Percentiles rank a stretch among this genome's conserved stretches.
Conservation (phyloP, 2,329 filamentous ascomycete genomes). For the Cladosporium sp. region DNA sequence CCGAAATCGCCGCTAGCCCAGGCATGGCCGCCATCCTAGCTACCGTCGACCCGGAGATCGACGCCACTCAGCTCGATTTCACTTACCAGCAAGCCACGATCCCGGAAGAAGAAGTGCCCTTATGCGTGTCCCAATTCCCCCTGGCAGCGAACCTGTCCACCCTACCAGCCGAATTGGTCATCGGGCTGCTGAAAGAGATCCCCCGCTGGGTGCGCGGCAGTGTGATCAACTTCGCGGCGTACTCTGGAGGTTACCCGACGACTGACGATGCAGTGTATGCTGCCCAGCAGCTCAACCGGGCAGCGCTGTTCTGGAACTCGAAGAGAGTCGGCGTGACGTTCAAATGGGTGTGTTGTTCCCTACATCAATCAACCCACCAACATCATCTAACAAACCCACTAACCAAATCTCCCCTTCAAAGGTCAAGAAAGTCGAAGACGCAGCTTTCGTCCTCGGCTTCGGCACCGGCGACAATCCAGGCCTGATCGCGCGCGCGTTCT, state of each 20-base stretch:
- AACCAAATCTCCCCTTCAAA: not conserved
- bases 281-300: conserved; percentile 5
- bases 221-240: conserved; percentile 13
- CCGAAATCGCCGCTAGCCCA: not conserved
- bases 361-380: too few relatives aligned
- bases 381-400: too few relatives aligned
- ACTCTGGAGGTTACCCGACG: not conserved
- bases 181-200: not conserved
- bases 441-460: not conserved
- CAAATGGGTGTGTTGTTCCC: conserved; percentile 5
- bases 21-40: not conserved
- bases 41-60: not conserved
- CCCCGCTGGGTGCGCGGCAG: conserved; percentile 1
- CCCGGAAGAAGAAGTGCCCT: not conserved
- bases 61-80: not conserved
- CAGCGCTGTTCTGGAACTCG: conserved; percentile 5
- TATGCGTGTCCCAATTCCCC: not conserved
- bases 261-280: conserved; percentile 1
- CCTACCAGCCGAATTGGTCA: not conserved
- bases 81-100: not conserved
- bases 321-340: conserved; percentile 6
- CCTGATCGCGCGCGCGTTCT: not conserved
- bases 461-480: not conserved
- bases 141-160: not conserved
- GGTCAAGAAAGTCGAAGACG: not conserved